Conservation (phyloP, 1,139 yeast genomes). For the Candida labiduridarum region DNA sequence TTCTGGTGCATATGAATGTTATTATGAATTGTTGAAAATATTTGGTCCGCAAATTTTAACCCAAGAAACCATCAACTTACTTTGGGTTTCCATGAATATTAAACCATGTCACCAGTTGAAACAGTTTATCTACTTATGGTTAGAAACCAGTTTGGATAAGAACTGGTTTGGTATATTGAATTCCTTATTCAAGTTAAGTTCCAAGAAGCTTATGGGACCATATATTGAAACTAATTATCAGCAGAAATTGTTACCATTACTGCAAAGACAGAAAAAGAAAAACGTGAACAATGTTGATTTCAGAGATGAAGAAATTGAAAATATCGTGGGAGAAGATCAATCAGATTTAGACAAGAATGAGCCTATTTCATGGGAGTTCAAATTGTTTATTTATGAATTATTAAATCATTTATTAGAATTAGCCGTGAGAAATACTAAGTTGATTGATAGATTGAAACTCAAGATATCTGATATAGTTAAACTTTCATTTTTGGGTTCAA, state of each 20-base stretch:
- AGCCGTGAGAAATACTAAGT: slow-evolving; percentile 40
- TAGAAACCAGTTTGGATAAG: slow-evolving; percentile 39
- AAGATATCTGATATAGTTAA: slow-evolving; percentile 74
- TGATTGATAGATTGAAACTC: slow-evolving; percentile 46
- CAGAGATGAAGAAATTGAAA: slow-evolving; percentile 49
- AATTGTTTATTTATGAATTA: slow-evolving; percentile 60
- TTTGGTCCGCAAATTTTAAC: slow-evolving; percentile 35
- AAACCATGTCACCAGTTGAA: slow-evolving; percentile 42
- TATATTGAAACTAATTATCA: slow-evolving; percentile 43
- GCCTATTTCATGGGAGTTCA: slow-evolving; percentile 72
- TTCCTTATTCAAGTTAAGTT: slow-evolving; percentile 39
- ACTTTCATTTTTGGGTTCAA: slow-evolving; percentile 82
- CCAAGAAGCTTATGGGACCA: slow-evolving; percentile 41
- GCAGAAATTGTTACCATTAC: slow-evolving; percentile 46
- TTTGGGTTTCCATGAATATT: slow-evolving; percentile 49
- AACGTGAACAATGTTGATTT: slow-evolving; percentile 36
- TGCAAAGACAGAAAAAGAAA: slow-evolving; percentile 46
- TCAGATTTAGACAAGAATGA: slow-evolving; percentile 49
- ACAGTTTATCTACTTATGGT: slow-evolving; percentile 40
- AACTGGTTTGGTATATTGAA: slow-evolving; percentile 46
- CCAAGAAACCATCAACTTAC: slow-evolving; percentile 39
- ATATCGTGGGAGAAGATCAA: slow-evolving; percentile 39
- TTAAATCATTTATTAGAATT: slow-evolving; percentile 52
- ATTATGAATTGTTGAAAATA: slow-evolving; percentile 43
- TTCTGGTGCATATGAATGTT: slow-evolving; percentile 41